phyloP scores from a whole-genome alignment of 306 rosid genomes.

The Hylodesmum podocarpum region DNA sequence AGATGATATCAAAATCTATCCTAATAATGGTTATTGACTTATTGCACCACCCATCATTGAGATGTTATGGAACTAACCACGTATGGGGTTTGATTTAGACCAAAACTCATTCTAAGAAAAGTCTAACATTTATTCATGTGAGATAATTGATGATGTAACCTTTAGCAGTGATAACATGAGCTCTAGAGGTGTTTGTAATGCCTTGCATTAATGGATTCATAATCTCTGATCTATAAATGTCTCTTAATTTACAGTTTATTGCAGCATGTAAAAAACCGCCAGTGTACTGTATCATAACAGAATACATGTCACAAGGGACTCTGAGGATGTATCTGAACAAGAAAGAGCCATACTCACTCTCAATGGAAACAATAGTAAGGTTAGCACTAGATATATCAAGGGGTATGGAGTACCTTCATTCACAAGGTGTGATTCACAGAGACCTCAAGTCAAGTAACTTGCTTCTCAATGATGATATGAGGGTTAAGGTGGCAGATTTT shows the following conservation, averaged over 20 bases:
- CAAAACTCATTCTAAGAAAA: background rate
- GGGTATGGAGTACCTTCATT: conserved; percentile 93
- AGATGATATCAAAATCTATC: background rate
- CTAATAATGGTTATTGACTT: background rate
- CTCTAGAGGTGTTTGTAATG: background rate
- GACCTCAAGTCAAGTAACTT: conserved; percentile 81
- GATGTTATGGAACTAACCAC: background rate
- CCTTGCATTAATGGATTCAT: background rate
- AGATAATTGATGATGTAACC: background rate
- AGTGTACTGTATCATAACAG: conserved; percentile 84
- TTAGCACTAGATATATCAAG: conserved; percentile 84
- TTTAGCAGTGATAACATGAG: background rate
- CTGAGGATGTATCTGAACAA: conserved; percentile 91
- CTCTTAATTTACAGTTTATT: conserved; percentile 60
- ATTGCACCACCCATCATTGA: background rate
- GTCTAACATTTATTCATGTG: background rate
- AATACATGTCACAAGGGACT: conserved; percentile 94
- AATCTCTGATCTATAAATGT: conserved; percentile 2
- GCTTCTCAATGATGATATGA: conserved; percentile 87
- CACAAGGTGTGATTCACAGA: conserved; percentile 91
- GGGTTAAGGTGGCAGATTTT: conserved; percentile 89
- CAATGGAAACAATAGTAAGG: conserved; percentile 74
- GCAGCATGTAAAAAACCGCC: conserved; percentile 95
- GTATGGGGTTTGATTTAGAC: background rate
- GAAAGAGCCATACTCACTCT: conserved; percentile 90